Evolutionary conservation across 495 filamentous ascomycete species (phyloP).

Genomic region (Aspergillus egyptiacus): DNA sequence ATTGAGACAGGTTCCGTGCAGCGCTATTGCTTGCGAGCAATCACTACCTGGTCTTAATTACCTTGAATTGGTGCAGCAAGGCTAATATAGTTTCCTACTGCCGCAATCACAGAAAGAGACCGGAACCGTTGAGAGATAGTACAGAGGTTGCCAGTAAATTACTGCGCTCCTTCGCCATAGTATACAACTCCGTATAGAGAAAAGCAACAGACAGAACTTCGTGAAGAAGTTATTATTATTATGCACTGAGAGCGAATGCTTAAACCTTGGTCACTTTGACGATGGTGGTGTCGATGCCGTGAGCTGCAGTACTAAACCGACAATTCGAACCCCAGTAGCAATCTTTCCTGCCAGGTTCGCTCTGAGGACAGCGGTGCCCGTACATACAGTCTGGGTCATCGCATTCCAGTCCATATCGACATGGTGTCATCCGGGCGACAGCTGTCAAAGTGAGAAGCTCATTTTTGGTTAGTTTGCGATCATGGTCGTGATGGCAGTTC

Average conservation of each 20-base stretch:
- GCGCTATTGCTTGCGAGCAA: neutral
- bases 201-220: neutral
- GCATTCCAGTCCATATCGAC: slow-evolving; percentile 66
- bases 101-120: neutral
- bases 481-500: slow-evolving; percentile 70
- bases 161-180: slow-evolving; percentile 2
- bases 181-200: slow-evolving; percentile 1
- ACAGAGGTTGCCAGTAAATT: neutral
- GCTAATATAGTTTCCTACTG: neutral
- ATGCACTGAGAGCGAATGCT: neutral
- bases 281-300: slow-evolving; percentile 48
- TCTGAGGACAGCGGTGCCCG: slow-evolving; percentile 59
- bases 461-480: slow-evolving; percentile 59
- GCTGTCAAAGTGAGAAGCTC: slow-evolving; percentile 64
- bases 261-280: slow-evolving; percentile 50
- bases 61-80: neutral
- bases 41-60: neutral
- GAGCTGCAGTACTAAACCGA: slow-evolving; percentile 43
- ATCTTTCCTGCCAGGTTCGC: slow-evolving; percentile 43
- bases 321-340: slow-evolving; percentile 48
- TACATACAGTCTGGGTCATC: slow-evolving; percentile 76
- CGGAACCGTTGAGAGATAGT: neutral
- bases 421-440: slow-evolving; percentile 74
- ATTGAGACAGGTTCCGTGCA: neutral
- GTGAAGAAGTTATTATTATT: neutral